phyloP scores from a whole-genome alignment of 2,329 filamentous ascomycete species.

The Alternaria angustiovoidea region DNA sequence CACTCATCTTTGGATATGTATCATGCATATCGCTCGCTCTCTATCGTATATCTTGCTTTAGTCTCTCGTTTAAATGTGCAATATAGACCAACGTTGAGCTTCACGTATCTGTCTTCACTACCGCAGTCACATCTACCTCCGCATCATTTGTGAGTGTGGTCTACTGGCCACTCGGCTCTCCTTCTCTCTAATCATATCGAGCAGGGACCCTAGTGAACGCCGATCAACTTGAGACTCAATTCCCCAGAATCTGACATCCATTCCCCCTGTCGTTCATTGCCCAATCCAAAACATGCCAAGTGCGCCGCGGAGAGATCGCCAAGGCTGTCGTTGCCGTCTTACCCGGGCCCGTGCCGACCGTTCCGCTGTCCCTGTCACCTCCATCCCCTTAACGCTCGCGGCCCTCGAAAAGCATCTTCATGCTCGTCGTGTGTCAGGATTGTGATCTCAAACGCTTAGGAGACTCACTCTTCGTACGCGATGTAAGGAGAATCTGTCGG shows the following conservation, averaged over 20 bases:
- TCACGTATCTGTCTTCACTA: not conserved
- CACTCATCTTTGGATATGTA: no score
- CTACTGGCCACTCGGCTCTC: not conserved
- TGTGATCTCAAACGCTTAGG: not conserved
- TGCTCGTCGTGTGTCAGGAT: not conserved
- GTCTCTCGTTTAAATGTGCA: not conserved
- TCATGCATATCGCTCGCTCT: no score
- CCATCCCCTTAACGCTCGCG: not conserved
- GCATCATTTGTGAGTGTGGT: no score
- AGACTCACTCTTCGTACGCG: not conserved
- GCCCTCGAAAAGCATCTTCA: not conserved
- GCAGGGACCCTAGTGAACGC: not conserved
- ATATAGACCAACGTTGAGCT: not conserved
- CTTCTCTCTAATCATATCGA: not conserved
- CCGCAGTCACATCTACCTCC: no score
- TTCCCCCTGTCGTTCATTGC: not conserved
- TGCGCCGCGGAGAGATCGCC: not conserved
- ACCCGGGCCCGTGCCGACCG: not conserved
- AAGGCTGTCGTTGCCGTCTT: constrained; percentile 5
- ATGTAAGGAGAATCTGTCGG: not conserved
- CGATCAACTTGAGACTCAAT: not conserved
- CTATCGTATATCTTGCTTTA: no score
- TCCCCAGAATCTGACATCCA: not conserved
- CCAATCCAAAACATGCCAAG: constrained; percentile 2
- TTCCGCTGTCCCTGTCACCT: constrained; percentile 3